These are phyloP conservation scores for Penstemon barbatus DNA, from an alignment of 257 asterid species.

Conservation along the genomic window DNA sequence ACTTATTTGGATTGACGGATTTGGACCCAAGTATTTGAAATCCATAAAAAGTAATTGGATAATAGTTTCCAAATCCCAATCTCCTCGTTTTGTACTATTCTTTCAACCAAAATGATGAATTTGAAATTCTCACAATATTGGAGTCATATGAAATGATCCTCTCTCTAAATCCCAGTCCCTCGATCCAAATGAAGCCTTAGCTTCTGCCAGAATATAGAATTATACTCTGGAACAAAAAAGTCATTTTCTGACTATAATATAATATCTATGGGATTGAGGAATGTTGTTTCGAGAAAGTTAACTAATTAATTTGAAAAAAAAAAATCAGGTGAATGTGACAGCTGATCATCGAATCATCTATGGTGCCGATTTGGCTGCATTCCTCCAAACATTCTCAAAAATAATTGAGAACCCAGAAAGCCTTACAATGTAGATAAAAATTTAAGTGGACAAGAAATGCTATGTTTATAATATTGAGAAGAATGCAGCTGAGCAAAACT, in stretches of 20 bases:
- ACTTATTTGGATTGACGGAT: too few relatives aligned
- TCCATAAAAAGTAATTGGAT: too few relatives aligned
- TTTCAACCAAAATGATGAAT: too few relatives aligned
- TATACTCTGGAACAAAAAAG: too few relatives aligned
- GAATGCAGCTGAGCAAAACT: background rate
- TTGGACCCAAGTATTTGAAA: too few relatives aligned
- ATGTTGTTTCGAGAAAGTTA: background rate
- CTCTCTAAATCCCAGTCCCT: too few relatives aligned
- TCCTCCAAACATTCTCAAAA: conserved; percentile 74
- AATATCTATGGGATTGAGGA: too few relatives aligned
- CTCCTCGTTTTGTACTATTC: too few relatives aligned
- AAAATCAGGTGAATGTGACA: conserved; percentile 73
- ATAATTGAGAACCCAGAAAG: conserved; percentile 76
- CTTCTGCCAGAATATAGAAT: background rate
- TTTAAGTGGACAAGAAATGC: conserved; percentile 16
- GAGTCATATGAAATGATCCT: too few relatives aligned
- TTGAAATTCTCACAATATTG: too few relatives aligned
- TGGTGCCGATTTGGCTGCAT: conserved; percentile 87
- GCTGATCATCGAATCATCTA: conserved; percentile 83
- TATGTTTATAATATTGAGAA: background rate
- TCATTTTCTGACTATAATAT: too few relatives aligned
- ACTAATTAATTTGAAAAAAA: background rate
- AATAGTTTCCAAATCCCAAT: too few relatives aligned
- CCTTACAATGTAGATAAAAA: conserved; percentile 61
- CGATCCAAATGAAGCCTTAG: background rate